A percentile compares a stretch with the other conserved stretches of the same genome.
These are phyloP conservation scores for Trametes villosa DNA, from an alignment of 768 basidiomycete species.

Conservation along the genomic window DNA sequence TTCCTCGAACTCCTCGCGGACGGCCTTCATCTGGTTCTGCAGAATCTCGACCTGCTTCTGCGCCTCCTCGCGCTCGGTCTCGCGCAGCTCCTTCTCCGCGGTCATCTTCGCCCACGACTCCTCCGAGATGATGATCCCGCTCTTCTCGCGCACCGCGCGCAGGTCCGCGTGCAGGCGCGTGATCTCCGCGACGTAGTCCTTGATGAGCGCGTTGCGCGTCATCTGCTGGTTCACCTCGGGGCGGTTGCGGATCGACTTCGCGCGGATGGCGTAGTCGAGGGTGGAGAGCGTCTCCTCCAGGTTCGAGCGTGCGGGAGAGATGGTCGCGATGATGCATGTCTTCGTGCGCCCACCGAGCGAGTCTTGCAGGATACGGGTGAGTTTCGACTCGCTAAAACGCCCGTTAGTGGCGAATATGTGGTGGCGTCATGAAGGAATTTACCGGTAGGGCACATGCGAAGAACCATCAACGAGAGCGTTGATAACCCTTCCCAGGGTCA, in stretches of 20 bases:
- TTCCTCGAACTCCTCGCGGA: conserved; percentile 91
- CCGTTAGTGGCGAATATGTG: conserved; percentile 4
- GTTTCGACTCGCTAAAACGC: conserved; percentile 82
- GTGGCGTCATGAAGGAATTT: conserved; percentile 28
- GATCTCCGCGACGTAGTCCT: conserved; percentile 93
- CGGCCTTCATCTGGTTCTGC: conserved; percentile 78
- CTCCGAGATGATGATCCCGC: conserved; percentile 92
- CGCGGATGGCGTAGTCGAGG: conserved; percentile 93
- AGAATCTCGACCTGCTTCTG: conserved; percentile 81
- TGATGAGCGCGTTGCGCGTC: conserved; percentile 88
- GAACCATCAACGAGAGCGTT: conserved; percentile 93
- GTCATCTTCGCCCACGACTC: conserved; percentile 88
- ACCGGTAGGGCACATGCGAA: conserved; percentile 94
- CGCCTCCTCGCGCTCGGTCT: conserved; percentile 82
- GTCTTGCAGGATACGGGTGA: conserved; percentile 96
- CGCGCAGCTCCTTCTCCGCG: conserved; percentile 73
- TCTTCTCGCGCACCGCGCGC: conserved; percentile 91
- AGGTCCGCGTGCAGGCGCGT: conserved; percentile 91
- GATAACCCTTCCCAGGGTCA: conserved; percentile 97
- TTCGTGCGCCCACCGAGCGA: conserved; percentile 98
- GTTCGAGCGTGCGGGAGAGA: conserved; percentile 91
- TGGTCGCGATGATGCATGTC: conserved; percentile 96
- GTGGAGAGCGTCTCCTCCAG: conserved; percentile 98
- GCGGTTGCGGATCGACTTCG: conserved; percentile 93
- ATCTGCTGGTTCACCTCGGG: conserved; percentile 95